Percentiles rank a stretch among this genome's conserved stretches.
Evolutionary conservation across 164 flowering plant genomes (phyloP).

Genomic region (Liquidambar formosana): DNA sequence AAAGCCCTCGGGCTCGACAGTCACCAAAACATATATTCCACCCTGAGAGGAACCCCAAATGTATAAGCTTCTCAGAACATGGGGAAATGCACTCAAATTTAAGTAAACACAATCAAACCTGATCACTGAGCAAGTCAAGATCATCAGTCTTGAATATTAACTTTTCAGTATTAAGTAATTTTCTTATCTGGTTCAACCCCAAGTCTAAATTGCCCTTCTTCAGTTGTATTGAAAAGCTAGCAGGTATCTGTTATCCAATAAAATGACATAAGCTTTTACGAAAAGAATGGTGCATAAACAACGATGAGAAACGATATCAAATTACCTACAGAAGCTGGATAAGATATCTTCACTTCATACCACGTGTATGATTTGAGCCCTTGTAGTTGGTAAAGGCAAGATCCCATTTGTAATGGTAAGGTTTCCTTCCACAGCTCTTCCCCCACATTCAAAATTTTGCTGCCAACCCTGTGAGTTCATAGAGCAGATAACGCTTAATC

Average conservation of each 20-base stretch:
- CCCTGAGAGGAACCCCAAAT: conserved; percentile 31
- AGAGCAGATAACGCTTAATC: neutral
- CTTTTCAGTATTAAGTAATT: conserved; percentile 88
- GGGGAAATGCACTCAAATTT: neutral
- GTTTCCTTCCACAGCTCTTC: conserved; percentile 65
- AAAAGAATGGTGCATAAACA: neutral
- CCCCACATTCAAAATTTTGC: conserved; percentile 60
- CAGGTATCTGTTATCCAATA: conserved; percentile 58
- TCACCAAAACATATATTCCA: conserved; percentile 51
- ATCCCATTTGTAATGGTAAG: conserved; percentile 66
- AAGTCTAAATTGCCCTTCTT: conserved; percentile 31
- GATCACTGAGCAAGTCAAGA: conserved; percentile 22
- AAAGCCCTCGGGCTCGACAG: conserved; percentile 81
- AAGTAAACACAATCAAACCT: conserved; percentile 22
- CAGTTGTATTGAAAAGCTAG: conserved; percentile 73
- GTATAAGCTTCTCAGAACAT: neutral
- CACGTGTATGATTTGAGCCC: conserved; percentile 69
- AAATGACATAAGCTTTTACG: conserved; percentile 12
- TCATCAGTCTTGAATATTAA: conserved; percentile 65
- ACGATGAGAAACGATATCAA: neutral
- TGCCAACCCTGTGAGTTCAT: conserved; percentile 30
- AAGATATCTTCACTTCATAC: conserved; percentile 99
- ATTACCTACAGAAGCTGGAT: conserved; percentile 98
- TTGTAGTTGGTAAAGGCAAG: conserved; percentile 55
- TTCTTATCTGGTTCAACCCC: conserved; percentile 43